Conservation (phyloP, 768 basidiomycete genomes). For the Tylopilus sp. region DNA sequence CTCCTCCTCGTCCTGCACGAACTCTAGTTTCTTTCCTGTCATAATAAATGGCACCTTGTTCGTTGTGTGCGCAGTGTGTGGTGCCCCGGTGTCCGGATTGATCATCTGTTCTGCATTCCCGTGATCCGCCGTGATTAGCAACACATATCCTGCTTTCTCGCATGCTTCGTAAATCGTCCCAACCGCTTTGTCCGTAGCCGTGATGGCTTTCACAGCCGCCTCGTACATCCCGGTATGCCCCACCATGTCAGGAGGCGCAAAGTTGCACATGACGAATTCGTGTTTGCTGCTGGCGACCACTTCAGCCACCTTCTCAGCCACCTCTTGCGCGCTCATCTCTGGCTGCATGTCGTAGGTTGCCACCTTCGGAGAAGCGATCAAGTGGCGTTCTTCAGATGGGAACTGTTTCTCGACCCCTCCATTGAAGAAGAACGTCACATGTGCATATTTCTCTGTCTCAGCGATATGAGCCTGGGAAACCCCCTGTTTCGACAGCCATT, state of each 20-base stretch:
- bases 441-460: constrained; percentile 98
- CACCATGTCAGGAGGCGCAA: too few species aligned
- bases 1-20: constrained; percentile 48
- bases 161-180: constrained; percentile 78
- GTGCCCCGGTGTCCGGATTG: constrained; percentile 76
- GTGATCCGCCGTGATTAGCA: constrained; percentile 89
- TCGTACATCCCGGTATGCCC: constrained; percentile 93
- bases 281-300: constrained; percentile 65
- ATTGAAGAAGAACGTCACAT: constrained; percentile 98
- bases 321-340: constrained; percentile 83
- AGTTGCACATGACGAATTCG: too few species aligned
- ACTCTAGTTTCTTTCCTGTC: constrained; percentile 59
- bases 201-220: constrained; percentile 85
- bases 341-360: constrained; percentile 93
- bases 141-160: constrained; percentile 78
- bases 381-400: constrained; percentile 71
- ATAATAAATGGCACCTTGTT: constrained; percentile 89
- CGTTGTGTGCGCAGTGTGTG: constrained; percentile 90
- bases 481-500: constrained; percentile 79
- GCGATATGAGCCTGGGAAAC: constrained; percentile 88
- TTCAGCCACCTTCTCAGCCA: constrained; percentile 91
- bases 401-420: constrained; percentile 95
- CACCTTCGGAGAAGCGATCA: constrained; percentile 92
- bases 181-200: constrained; percentile 62
- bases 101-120: constrained; percentile 96